Percentiles rank a stretch among this genome's conserved stretches.
phyloP scores from a whole-genome alignment of 805 yeast genomes.

The Ogataea saltuana region DNA sequence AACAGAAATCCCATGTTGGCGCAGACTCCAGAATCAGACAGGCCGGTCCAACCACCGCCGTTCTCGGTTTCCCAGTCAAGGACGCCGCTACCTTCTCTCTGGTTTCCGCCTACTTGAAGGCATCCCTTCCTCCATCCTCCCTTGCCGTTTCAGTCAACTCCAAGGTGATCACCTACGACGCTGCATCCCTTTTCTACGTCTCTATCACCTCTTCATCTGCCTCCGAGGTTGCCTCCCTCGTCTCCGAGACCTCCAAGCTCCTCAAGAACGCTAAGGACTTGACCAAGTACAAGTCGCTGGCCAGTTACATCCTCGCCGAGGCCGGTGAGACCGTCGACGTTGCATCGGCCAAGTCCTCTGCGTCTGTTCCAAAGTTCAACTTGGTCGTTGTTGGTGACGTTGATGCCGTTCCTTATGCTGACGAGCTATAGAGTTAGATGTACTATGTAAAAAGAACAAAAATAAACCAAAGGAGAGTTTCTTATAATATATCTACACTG shows the following conservation, averaged over 20 bases:
- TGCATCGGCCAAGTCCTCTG: constrained; percentile 38
- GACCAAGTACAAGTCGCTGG: constrained; percentile 58
- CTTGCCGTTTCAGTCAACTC: constrained; percentile 57
- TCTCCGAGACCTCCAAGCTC: constrained; percentile 56
- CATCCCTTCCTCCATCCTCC: constrained; percentile 43
- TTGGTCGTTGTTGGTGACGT: constrained; percentile 90
- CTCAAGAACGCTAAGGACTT: constrained; percentile 56
- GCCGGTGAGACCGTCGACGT: constrained; percentile 41
- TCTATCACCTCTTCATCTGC: constrained; percentile 62
- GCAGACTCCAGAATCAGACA: constrained; percentile 68
- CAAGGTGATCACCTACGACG: constrained; percentile 64
- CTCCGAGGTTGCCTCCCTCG: constrained; percentile 56
- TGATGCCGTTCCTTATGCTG: constrained; percentile 81
- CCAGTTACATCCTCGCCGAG: constrained; percentile 45
- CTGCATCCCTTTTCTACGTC: constrained; percentile 79
- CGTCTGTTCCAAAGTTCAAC: constrained; percentile 59
- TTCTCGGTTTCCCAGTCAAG: constrained; percentile 77
- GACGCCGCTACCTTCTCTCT: constrained; percentile 69
- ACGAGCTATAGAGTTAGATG: constrained; percentile 64
- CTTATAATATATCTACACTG: too few species aligned
- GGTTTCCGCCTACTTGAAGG: constrained; percentile 66
- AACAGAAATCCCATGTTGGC: constrained; percentile 53
- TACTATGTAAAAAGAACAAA: constrained; percentile 16
- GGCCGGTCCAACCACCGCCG: constrained; percentile 67
- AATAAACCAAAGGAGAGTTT: too few species aligned